Base-by-base conservation (phyloP, 257 asterid genomes). In the Nicotiana tomentosiformis region DNA sequence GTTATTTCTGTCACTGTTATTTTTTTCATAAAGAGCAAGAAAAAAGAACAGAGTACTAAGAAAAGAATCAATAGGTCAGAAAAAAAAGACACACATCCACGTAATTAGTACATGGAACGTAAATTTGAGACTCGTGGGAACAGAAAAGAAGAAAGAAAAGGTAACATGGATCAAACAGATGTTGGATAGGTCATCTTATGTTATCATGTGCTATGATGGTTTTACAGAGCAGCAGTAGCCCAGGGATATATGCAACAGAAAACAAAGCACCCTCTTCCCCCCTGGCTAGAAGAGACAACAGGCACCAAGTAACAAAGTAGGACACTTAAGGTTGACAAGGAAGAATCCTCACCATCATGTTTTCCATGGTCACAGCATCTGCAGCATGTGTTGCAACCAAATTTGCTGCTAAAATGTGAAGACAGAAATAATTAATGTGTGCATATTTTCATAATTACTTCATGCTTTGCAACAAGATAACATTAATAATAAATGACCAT, bases 311-410 rank as follows among this genome's bases (percentile, higher is more conserved):
- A 5, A 33, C 53, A 77, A 68, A 72, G 35, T 55, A 61, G 20
- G 58, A 12, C n/a, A 82, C 43, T 53, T 20, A 33, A 72, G 76
- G 60, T 65, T 39, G 69, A 33, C 39, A 49, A 43, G 69, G 77
- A 55, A 76, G 68, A 86, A 82, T 82, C 66, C 94, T 88, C 86
- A 93, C 97, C 91, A 37, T 66, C 30, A 90, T 49, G 79, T 56
- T 78, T 33, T 90, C 92, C 89, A 88, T 74, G 57, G 90, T 84
- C 43, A 78, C 78, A 84, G 93, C 97, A 88, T 88, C 88, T 82
- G 93, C 90, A 77, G 86, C 74, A 11, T 90, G 90, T 76, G 91
- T 83, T 51, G 87, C 89, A 82, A 89, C 68, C 87, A 90, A 85
- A 82, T 88, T 86, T 56, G 86, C 88, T 83, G 89, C 92, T 86